Evolutionary conservation across 2,329 filamentous ascomycete genomes (phyloP), one percentile per base, ranked within the genome.

Genomic region (Paecilomyces dactylethromorphus): DNA sequence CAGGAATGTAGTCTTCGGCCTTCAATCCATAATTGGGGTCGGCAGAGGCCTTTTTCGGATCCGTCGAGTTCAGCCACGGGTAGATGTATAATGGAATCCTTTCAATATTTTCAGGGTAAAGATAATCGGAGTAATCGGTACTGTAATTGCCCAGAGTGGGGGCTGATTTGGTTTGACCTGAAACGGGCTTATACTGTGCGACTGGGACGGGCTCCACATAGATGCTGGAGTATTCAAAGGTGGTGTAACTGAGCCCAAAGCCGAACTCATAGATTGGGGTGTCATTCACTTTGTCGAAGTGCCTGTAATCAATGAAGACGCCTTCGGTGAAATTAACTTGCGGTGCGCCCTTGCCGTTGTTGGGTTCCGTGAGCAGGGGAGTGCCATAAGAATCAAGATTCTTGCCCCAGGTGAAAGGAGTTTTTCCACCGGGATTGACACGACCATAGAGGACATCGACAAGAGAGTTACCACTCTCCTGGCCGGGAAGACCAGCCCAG

Each of bases 401-500:
- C 63, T 74, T 74, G 45, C 82, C 85, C 72, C 85, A 79, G 54
- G 84, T 87, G 74, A 87, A 87, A 13, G 84, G 82, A 6, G 82
- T 74, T 74, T 87, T 87, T 65, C 78, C 85, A 57, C 82, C 82
- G 15, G 85, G 85, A 71, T 86, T 87, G 68, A 83, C 77, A 56
- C 78, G 78, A 59, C 89, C 89, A 71, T 90, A 92, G 7, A 92
- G 80, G 22, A 92, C 79, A 68, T 92, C 89, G 2, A 86, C 86
- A 53, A 92, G 83, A 2, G 87, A 83, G 67, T 91, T 91, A 11
- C 89, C 89, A 64, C 84, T 89, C 74, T 92, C 87, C 67, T 91
- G 85, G 31, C 88, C 88, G 0, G 88, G 88, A 50, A 92, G 78
- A 66, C 88, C 88, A 53, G 88, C 88, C 83, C 87, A 91, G 18